Evolutionary conservation across 345 rosid genomes (phyloP).

Genomic region (Mangifera indica): DNA sequence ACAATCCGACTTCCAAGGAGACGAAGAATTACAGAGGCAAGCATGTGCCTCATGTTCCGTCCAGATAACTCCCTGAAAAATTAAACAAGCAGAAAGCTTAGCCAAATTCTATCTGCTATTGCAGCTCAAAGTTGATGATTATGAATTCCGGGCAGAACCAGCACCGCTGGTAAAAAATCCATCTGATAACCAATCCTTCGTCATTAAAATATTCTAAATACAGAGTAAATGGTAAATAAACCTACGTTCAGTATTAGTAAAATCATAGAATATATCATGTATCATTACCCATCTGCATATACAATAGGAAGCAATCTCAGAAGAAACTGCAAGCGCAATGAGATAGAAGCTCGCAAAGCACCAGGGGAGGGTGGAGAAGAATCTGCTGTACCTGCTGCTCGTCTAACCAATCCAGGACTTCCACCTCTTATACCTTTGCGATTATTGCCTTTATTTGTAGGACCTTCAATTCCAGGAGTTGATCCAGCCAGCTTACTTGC

Average conservation of each 20-base stretch:
- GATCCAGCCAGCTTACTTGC: slow-evolving; percentile 64
- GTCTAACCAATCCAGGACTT: slow-evolving; percentile 77
- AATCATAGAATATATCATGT: not conserved
- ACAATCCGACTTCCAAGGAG: slow-evolving; percentile 88
- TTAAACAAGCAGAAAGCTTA: slow-evolving; percentile 10
- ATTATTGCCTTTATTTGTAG: slow-evolving; percentile 56
- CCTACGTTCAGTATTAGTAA: not conserved
- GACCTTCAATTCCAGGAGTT: slow-evolving; percentile 64
- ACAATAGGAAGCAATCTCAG: slow-evolving; percentile 78
- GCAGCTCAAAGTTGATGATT: not conserved
- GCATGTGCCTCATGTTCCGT: slow-evolving; percentile 72
- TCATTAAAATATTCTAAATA: not conserved
- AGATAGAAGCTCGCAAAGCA: slow-evolving; percentile 86
- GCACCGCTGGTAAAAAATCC: not conserved
- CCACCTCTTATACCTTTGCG: slow-evolving; percentile 85
- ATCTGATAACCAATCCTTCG: not conserved
- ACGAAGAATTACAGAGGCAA: slow-evolving; percentile 83
- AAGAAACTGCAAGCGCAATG: slow-evolving; percentile 82
- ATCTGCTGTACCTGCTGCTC: slow-evolving; percentile 51
- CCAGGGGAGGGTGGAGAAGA: slow-evolving; percentile 66
- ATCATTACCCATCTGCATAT: slow-evolving; percentile 58
- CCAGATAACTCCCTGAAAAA: slow-evolving; percentile 73
- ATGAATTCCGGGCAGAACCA: not conserved
- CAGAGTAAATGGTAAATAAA: not conserved
- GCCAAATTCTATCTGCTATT: slow-evolving; percentile 1